These are phyloP conservation scores for Phytophthora boehmeriae DNA, from an alignment of 352 stramenopile species.

Conservation along the genomic window DNA sequence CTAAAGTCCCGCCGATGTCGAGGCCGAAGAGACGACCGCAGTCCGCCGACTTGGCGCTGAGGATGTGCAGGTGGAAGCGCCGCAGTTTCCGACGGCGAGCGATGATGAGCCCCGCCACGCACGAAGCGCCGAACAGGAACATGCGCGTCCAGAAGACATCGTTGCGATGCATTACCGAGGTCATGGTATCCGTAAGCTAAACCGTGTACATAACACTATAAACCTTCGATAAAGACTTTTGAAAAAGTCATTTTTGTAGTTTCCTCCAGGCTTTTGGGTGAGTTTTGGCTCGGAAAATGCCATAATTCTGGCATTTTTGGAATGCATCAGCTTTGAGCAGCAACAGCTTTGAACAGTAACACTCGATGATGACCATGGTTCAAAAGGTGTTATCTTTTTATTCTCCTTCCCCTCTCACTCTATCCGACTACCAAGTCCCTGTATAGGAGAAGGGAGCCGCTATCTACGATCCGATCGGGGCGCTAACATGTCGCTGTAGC, in stretches of 20 bases:
- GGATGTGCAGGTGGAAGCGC: slow-evolving; percentile 71
- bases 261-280: too few relatives aligned
- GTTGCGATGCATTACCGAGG: slow-evolving; percentile 21
- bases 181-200: background rate
- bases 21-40: slow-evolving; percentile 87
- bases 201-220: background rate
- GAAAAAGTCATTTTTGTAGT: too few relatives aligned
- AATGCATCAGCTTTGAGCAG: too few relatives aligned
- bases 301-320: too few relatives aligned
- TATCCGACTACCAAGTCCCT: slow-evolving; percentile 23
- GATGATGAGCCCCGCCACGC: slow-evolving; percentile 69
- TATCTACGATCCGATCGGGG: slow-evolving; percentile 23
- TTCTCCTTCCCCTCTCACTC: slow-evolving; percentile 27
- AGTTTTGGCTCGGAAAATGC: too few relatives aligned
- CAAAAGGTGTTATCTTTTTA: slow-evolving; percentile 26
- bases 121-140: slow-evolving; percentile 75
- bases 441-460: slow-evolving; percentile 5
- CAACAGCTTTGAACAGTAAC: background rate
- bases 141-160: slow-evolving; percentile 72
- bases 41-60: slow-evolving; percentile 71
- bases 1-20: slow-evolving; percentile 93
- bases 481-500: slow-evolving; percentile 18
- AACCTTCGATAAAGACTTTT: too few relatives aligned
- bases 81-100: slow-evolving; percentile 72
- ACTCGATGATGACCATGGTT: slow-evolving; percentile 7